Evolutionary conservation across 192 early-diverging fungal genomes (phyloP), one percentile per base, ranked within the genome.

Genomic region (Linderina pennispora): DNA sequence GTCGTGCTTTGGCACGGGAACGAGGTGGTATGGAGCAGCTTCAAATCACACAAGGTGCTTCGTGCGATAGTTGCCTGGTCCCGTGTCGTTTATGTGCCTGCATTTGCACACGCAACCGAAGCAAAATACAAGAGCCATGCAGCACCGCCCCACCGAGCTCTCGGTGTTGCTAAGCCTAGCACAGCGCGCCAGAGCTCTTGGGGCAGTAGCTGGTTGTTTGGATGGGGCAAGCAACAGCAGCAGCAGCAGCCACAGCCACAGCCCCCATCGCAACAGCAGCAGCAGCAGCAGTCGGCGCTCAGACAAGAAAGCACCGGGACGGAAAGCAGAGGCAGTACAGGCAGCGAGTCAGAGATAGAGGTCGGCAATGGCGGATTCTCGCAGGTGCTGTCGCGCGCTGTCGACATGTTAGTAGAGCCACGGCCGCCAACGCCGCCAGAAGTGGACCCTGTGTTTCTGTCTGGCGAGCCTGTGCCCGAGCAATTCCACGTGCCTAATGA

Each of bases 351-450:
- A 9, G 0, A 47, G 26, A 17, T 20, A 26, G 0, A 38, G 16
- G 17, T 41, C 36, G 19, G 45, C 26, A 20, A 41, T 21, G 51
- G 53, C 8, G 65, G 65, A 5, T 26, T 69, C 2, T 43, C 65
- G 3, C 65, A 69, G 36, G 65, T 44, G 14, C 54, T 69, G 8
- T 69, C 65, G 9, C 53, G 65, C 1, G 65, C 65, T 5, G 58
- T 69, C 40, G 53, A 69, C 38, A 49, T 50, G 18, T 50, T 69
- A 33, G 55, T 69, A 10, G 65, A 69, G 43, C 65, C 65, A 3
- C 48, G 55, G 0, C 50, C 65, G 13, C 65, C 58, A 22, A 69
- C 65, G 1, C 65, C 65, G 14, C 65, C 65, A 6, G 58, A 62
- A n/a, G 39, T 50, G 7, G 65, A 69, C 28, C 65, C 65, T 5